Percentiles rank a stretch among this genome's conserved stretches.
These are phyloP conservation scores for Ganoderma meredithae DNA, from an alignment of 1,284 basidiomycete genomes.

Conservation along the genomic window DNA sequence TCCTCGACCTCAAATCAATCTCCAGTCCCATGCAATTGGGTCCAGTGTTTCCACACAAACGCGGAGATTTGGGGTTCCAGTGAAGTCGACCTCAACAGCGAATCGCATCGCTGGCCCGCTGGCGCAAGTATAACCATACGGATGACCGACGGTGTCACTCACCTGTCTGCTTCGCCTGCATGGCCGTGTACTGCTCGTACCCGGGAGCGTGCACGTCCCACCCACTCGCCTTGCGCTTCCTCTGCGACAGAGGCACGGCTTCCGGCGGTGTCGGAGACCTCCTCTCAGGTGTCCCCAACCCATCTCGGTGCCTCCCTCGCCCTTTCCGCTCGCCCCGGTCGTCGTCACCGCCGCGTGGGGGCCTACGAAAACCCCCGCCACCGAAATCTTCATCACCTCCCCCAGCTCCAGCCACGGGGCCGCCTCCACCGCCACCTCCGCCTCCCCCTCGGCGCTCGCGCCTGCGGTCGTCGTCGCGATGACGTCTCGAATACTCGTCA, in stretches of 20 bases:
- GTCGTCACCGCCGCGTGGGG: slow-evolving; percentile 38
- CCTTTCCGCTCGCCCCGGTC: slow-evolving; percentile 47
- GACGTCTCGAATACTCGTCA: slow-evolving; percentile 47
- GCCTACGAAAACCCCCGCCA: slow-evolving; percentile 41
- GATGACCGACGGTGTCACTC: slow-evolving; percentile 33
- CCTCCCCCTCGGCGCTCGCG: slow-evolving; percentile 42
- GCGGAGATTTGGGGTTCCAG: slow-evolving; percentile 1
- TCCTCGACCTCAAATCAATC: background rate
- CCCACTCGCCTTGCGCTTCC: slow-evolving; percentile 86
- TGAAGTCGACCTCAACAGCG: slow-evolving; percentile 1
- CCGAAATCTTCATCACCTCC: slow-evolving; percentile 40
- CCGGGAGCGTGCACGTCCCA: slow-evolving; percentile 98
- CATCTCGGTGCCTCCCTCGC: slow-evolving; percentile 46
- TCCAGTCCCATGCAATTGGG: background rate
- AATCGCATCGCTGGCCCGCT: background rate
- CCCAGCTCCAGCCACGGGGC: slow-evolving; percentile 30
- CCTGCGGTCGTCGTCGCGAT: slow-evolving; percentile 51
- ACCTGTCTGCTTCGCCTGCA: slow-evolving; percentile 98
- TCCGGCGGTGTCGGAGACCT: slow-evolving; percentile 93
- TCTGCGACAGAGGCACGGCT: slow-evolving; percentile 82
- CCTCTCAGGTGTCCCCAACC: slow-evolving; percentile 74
- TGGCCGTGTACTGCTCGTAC: slow-evolving; percentile 93
- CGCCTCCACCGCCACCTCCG: slow-evolving; percentile 36
- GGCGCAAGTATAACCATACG: slow-evolving; percentile 3
- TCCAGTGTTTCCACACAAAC: slow-evolving; percentile 3